Evolutionary conservation across 2,329 filamentous ascomycete genomes (phyloP).

Genomic region (Lanzia echinophila): DNA sequence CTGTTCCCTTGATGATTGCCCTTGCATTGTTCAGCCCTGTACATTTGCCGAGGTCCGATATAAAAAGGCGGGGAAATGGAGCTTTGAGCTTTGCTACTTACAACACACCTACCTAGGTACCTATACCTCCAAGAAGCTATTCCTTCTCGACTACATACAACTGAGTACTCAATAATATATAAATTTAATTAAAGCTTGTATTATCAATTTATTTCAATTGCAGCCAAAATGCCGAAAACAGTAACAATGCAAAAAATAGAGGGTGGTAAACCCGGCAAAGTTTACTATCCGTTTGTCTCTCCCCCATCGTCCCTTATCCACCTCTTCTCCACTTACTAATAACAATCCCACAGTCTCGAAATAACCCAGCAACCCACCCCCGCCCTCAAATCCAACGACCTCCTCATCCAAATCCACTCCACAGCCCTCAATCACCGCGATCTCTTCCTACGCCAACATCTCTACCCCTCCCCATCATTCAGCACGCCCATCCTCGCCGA

Average conservation of each 20-base stretch:
- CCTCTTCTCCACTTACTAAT: background rate
- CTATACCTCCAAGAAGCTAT: background rate
- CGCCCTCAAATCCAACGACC: conserved; percentile 55
- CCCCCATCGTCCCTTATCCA: conserved; percentile 15
- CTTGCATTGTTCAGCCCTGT: no score
- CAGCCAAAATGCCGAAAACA: conserved; percentile 23
- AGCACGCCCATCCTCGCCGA: conserved; percentile 74
- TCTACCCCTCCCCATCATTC: conserved; percentile 83
- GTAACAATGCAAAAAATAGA: conserved; percentile 55
- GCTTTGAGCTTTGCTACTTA: background rate
- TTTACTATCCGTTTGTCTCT: conserved; percentile 81
- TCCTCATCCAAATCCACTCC: conserved; percentile 70
- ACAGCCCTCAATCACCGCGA: conserved; percentile 92
- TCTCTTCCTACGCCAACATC: conserved; percentile 84
- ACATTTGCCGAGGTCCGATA: background rate
- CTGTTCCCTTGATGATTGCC: no score
- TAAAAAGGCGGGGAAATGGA: background rate
- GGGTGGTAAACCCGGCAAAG: conserved; percentile 72
- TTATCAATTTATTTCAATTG: no score
- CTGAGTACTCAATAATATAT: no score
- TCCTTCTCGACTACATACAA: background rate
- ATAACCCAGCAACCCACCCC: conserved; percentile 57
- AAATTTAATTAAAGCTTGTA: no score
- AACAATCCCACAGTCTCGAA: conserved; percentile 35
- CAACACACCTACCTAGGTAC: no score